phyloP scores from a whole-genome alignment of 371 early-diverging fungal species.

The Rhizopus delemar region DNA sequence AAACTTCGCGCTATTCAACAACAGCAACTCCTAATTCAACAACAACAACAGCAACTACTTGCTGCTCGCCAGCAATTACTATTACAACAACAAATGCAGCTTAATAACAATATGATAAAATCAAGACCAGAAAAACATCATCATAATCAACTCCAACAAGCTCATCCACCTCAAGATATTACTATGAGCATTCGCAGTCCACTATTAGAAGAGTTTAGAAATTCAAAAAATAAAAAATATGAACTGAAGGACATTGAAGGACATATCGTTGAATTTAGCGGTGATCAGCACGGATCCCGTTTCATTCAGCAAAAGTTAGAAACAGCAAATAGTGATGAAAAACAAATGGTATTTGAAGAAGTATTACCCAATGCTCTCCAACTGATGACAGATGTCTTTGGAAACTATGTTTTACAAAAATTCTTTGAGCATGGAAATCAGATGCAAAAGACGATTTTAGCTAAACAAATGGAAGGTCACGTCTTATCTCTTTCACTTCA shows the following conservation, averaged over 20 bases:
- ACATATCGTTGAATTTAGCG: conserved; percentile 94
- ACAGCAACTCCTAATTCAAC: conserved; percentile 53
- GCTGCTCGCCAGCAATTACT: conserved; percentile 51
- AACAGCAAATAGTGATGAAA: conserved; percentile 90
- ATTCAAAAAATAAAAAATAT: conserved; percentile 90
- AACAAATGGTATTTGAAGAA: conserved; percentile 95
- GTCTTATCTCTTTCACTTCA: conserved; percentile 93
- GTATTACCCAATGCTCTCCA: conserved; percentile 91
- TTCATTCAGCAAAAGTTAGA: conserved; percentile 99
- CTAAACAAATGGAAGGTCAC: conserved; percentile 92
- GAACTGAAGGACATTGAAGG: conserved; percentile 93
- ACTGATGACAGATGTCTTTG: conserved; percentile 99
- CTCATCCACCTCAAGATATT: conserved; percentile 30
- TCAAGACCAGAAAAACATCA: background rate
- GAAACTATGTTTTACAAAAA: conserved; percentile 99
- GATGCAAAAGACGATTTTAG: conserved; percentile 85
- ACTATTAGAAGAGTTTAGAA: conserved; percentile 91
- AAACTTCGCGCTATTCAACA: conserved; percentile 57
- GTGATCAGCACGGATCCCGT: conserved; percentile 99
- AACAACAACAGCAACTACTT: conserved; percentile 57
- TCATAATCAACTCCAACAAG: conserved; percentile 7
- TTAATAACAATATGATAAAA: background rate
- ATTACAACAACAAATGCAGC: conserved; percentile 30
- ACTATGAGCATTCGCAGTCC: conserved; percentile 70
- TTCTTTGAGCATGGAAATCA: conserved; percentile 96